Base-by-base conservation (phyloP, 305 asterid genomes). In the Andrographis paniculata region DNA sequence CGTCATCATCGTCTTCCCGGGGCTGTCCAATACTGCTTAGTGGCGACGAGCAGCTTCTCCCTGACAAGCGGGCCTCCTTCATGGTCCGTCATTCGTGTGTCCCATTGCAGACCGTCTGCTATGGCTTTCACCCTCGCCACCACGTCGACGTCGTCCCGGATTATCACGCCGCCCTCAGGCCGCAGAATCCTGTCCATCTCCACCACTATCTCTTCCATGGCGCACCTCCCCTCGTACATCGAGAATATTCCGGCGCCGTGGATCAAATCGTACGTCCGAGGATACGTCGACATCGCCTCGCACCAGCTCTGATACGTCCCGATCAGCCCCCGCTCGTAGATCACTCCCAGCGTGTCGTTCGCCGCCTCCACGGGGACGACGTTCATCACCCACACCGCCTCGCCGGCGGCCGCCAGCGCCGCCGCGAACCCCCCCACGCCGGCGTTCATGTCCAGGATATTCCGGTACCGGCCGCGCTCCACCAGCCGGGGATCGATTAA, bases 231-330 rank as follows among this genome's bases (percentile, higher is more conserved):
- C 46, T 66, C 67, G 60, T 86, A 91, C 37, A 91, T 80, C 60
- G 85, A 71, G 63, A 91, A 86, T 40, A 86, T 22, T 0, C 76
- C 46, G 57, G 75, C 66, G 0, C 94, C 94, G 35, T 91, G 99
- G 53, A 91, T 83, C 80, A 91, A 87, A 67, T 91, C 99, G 6
- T 83, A 91, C 9, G 95, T 86, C 68, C 99, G 71, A 17, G 99
- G 96, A 46, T 91, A 91, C 0, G 96, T 86, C 14, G 99, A 91
- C 95, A 91, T 80, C 18, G 99, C 96, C 53, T 91, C 96, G 36
- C 95, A 86, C 97, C 97, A 88, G 66, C 70, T 82, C 20, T 88
- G 97, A 42, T 88, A 84, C 9, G 87, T 82, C 14, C 97, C 95
- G 1, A 88, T 88, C 17, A 84, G 65, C 18, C 95, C 97, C 36